Evolutionary conservation across 2,329 filamentous ascomycete genomes (phyloP).

Genomic region (Alternaria novae-zelandiae): DNA sequence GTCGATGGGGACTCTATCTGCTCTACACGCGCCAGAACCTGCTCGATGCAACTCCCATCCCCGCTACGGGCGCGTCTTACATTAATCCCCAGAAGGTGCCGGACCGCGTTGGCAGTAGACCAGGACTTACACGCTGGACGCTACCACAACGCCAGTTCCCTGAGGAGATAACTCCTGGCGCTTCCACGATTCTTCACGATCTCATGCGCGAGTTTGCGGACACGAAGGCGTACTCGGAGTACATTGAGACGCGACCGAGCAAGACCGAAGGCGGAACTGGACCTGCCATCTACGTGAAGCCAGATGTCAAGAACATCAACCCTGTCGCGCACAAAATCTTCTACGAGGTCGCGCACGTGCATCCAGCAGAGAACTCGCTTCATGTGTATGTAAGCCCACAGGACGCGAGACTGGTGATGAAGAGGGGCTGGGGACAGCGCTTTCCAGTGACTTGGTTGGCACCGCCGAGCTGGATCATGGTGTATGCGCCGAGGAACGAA

Average conservation of each 20-base stretch:
- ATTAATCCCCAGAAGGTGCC: constrained; percentile 30
- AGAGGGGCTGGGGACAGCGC: constrained; percentile 77
- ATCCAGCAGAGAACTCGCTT: constrained; percentile 76
- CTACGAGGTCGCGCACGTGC: constrained; percentile 64
- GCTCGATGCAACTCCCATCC: constrained; percentile 31
- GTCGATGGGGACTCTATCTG: constrained; percentile 36
- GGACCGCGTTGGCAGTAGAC: constrained; percentile 24
- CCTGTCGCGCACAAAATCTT: constrained; percentile 38
- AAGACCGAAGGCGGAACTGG: constrained; percentile 44
- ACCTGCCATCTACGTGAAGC: constrained; percentile 37
- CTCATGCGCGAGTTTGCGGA: constrained; percentile 33
- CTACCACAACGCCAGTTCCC: constrained; percentile 39
- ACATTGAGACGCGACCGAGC: constrained; percentile 28
- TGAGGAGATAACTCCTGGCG: constrained; percentile 27
- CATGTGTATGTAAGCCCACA: constrained; percentile 80
- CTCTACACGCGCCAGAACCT: constrained; percentile 35
- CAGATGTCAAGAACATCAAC: constrained; percentile 33
- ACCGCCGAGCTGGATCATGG: constrained; percentile 59
- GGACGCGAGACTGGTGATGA: constrained; percentile 74
- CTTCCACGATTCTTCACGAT: constrained; percentile 21
- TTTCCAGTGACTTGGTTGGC: constrained; percentile 54
- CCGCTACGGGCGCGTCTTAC: constrained; percentile 30
- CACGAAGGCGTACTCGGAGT: constrained; percentile 22
- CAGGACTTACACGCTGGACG: constrained; percentile 35
- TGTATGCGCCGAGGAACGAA: constrained; percentile 78